Base-by-base conservation (phyloP, 768 basidiomycete species). In the Amanita rimosa region DNA sequence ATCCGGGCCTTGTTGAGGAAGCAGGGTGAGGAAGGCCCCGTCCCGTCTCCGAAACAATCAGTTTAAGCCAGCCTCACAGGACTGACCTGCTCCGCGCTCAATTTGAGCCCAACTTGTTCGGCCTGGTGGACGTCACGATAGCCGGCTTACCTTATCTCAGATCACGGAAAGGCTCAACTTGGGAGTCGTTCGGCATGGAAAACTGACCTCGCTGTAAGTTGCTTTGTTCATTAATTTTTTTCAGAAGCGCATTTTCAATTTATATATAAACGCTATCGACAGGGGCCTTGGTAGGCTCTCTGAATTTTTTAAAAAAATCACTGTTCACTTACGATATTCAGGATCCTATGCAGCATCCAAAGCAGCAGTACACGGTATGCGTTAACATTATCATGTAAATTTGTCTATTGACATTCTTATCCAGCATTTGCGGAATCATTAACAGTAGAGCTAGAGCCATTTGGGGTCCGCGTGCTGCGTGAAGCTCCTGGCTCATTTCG, bases 401-500 rank as follows among this genome's bases (percentile, higher is more conserved):
- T 38, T 38, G 52, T 24, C 11, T 48, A 36, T 13, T 39, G 13
- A 9, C 6, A 31, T 44, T 50, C 31, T 9, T 37, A 11, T 43
- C 71, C 6, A 55, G 29, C 29, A 10, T 10, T 29, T 1, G 29
- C 29, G 29, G 29, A 29, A 11, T 10, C 29, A 29, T 3, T 29
- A 10, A 3, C 29, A 10, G 6, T 62, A 17, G 81, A 83, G 60
- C 64, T 83, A 21, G 70, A 72, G 2, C 72, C 69, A 9, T 74
- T 79, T 57, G 67, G 68, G 33, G 75, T 83, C 55, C 74, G 76
- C 29, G 71, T 78, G 17, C 64, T 79, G 19, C 65, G 80, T 38
- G 75, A 82, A 44, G 68, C 71, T 39, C 81, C 80, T 1, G 80
- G 80, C 8, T 62, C 74, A 13, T 81, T 82, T 66, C 71, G 75